Percentiles rank a stretch among this genome's conserved stretches.
Conservation (phyloP, 305 asterid species). For the Solanum aculeatissimum region DNA sequence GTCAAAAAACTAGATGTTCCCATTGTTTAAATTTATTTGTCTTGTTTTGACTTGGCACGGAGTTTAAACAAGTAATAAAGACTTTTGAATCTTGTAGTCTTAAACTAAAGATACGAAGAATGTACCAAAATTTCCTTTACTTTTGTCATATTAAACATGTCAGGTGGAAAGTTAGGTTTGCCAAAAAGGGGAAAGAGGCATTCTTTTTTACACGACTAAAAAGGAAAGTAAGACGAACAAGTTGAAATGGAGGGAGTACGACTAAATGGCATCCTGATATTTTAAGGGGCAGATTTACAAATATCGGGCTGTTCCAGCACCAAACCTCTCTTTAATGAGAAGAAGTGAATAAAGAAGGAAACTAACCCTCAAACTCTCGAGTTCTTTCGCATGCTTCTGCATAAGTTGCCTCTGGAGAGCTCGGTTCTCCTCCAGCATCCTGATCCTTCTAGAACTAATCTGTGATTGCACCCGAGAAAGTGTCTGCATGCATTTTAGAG, state of each 20-base stretch:
- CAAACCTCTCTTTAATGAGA: background rate
- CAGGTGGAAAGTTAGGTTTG: background rate
- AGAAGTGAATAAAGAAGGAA: background rate
- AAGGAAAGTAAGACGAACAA: background rate
- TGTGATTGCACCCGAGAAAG: constrained; percentile 83
- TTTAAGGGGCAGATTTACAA: background rate
- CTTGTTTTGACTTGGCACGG: background rate
- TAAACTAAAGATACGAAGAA: background rate
- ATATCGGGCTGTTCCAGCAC: background rate
- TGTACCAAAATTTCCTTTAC: background rate
- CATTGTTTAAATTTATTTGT: background rate
- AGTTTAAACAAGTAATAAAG: background rate
- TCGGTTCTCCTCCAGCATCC: constrained; percentile 61
- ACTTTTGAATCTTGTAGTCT: background rate
- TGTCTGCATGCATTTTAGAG: constrained; percentile 82
- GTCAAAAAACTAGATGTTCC: background rate
- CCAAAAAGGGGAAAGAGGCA: background rate
- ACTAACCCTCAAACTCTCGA: constrained; percentile 56
- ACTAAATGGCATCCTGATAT: background rate
- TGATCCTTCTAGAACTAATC: constrained; percentile 32
- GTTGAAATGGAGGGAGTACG: background rate
- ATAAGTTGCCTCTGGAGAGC: constrained; percentile 69
- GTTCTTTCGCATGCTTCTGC: constrained; percentile 66
- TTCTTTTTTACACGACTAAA: background rate
- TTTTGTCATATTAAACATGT: background rate